These are phyloP conservation scores for Fusarium domesticum DNA, from an alignment of 2,329 filamentous ascomycete species.

Conservation along the genomic window DNA sequence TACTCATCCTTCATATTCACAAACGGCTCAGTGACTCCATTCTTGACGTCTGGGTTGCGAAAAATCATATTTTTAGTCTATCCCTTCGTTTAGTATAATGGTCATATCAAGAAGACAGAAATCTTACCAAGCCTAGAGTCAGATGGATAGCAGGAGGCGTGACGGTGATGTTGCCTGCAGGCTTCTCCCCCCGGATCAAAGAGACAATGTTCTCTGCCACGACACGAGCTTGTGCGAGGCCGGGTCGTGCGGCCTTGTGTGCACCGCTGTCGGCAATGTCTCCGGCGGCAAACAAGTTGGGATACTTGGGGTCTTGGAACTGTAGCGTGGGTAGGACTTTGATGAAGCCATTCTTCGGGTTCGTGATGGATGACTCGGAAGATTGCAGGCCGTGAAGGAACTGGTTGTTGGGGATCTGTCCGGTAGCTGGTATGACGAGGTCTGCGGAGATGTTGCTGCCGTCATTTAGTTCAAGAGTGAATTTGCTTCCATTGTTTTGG, in stretches of 20 bases:
- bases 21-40: slow-evolving; percentile 18
- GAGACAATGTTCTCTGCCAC: slow-evolving; percentile 25
- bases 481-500: slow-evolving; percentile 16
- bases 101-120: rapidly evolving
- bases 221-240: slow-evolving; percentile 17
- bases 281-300: slow-evolving; percentile 25
- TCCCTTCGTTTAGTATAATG: rapidly evolving
- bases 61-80: slow-evolving; percentile 29
- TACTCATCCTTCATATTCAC: slow-evolving; percentile 25
- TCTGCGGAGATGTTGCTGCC: slow-evolving; percentile 21
- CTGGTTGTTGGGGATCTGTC: slow-evolving; percentile 28
- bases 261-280: slow-evolving; percentile 28
- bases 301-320: slow-evolving; percentile 23
- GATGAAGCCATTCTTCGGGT: slow-evolving; percentile 25
- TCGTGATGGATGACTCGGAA: slow-evolving; percentile 9
- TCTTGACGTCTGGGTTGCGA: slow-evolving; percentile 18
- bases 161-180: slow-evolving; percentile 10
- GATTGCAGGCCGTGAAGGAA: slow-evolving; percentile 17
- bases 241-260: slow-evolving; percentile 25
- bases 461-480: slow-evolving; percentile 23
- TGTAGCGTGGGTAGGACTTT: slow-evolving; percentile 19
- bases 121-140: slow-evolving; percentile 22
- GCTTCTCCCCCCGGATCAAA: slow-evolving; percentile 16
- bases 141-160: slow-evolving; percentile 25
- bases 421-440: slow-evolving; percentile 24